phyloP scores from a whole-genome alignment of 1,284 basidiomycete genomes.

The Pascua sp. region DNA sequence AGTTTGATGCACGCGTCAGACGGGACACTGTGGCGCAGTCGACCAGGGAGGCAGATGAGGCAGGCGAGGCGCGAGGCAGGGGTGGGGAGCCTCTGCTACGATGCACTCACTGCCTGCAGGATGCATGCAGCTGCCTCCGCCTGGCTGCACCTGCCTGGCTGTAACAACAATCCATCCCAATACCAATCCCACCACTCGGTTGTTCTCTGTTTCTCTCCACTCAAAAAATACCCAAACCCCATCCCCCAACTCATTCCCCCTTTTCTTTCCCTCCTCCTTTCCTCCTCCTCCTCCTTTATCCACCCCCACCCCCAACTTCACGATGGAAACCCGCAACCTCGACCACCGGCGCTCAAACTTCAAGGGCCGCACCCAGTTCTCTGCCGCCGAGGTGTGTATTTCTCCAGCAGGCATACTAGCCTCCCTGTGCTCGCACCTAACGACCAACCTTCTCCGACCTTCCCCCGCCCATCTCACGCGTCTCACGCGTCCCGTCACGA shows the following conservation, averaged over 20 bases:
- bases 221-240: not conserved
- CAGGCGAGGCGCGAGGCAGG: too few relatives aligned
- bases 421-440: not conserved
- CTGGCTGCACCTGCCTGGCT: too few relatives aligned
- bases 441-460: not conserved
- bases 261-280: not conserved
- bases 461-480: not conserved
- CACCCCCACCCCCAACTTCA: not conserved
- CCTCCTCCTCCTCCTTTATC: not conserved
- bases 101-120: too few relatives aligned
- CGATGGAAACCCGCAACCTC: constrained; percentile 41
- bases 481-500: not conserved
- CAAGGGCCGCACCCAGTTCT: constrained; percentile 51
- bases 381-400: constrained; percentile 45
- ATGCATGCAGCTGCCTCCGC: too few relatives aligned
- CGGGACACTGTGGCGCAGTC: too few relatives aligned
- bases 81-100: too few relatives aligned
- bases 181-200: not conserved
- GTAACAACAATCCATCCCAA: constrained; percentile 2
- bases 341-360: constrained; percentile 50
- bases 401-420: not conserved
- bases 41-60: too few relatives aligned
- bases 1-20: too few relatives aligned
- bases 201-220: not conserved
- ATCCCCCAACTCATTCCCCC: not conserved